phyloP scores from a whole-genome alignment of 371 early-diverging fungal genomes.

The Syncephalastrum racemosum region DNA sequence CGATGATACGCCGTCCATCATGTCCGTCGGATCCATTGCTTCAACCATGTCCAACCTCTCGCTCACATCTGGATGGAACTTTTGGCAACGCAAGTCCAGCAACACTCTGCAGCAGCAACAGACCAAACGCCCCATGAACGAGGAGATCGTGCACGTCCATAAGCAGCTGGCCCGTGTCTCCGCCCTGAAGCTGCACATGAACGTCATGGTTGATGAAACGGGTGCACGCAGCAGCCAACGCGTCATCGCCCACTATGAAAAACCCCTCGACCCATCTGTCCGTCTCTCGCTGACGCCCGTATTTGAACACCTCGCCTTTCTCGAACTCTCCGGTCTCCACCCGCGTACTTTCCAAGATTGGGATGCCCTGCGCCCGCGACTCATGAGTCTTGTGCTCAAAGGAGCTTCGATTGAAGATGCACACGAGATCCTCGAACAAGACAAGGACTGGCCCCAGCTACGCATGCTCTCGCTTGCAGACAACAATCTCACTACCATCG shows the following conservation, averaged over 20 bases:
- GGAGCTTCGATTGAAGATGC: conserved; percentile 50
- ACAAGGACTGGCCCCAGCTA: conserved; percentile 42
- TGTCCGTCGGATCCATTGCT: conserved; percentile 54
- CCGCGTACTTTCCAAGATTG: conserved; percentile 51
- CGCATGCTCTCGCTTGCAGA: conserved; percentile 56
- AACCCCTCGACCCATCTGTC: conserved; percentile 36
- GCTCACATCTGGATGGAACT: conserved; percentile 62
- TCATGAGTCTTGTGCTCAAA: conserved; percentile 48
- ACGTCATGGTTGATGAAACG: conserved; percentile 29
- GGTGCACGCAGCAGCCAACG: conserved; percentile 47
- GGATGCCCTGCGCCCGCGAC: conserved; percentile 35
- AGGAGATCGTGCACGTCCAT: conserved; percentile 59
- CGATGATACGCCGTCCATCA: conserved; percentile 49
- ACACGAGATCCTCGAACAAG: conserved; percentile 36
- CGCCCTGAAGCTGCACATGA: conserved; percentile 53
- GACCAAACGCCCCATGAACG: conserved; percentile 32
- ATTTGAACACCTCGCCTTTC: conserved; percentile 46
- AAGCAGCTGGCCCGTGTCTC: conserved; percentile 46
- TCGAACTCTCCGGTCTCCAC: conserved; percentile 53
- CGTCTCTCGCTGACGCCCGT: conserved; percentile 31
- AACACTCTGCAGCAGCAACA: neutral
- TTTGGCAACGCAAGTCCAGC: conserved; percentile 45
- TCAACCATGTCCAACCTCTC: conserved; percentile 60
- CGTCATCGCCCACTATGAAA: conserved; percentile 44
- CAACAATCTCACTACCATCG: conserved; percentile 57